These are phyloP conservation scores for Hyaloscypha variabilis DNA, from an alignment of 495 filamentous ascomycete species.

Conservation along the genomic window DNA sequence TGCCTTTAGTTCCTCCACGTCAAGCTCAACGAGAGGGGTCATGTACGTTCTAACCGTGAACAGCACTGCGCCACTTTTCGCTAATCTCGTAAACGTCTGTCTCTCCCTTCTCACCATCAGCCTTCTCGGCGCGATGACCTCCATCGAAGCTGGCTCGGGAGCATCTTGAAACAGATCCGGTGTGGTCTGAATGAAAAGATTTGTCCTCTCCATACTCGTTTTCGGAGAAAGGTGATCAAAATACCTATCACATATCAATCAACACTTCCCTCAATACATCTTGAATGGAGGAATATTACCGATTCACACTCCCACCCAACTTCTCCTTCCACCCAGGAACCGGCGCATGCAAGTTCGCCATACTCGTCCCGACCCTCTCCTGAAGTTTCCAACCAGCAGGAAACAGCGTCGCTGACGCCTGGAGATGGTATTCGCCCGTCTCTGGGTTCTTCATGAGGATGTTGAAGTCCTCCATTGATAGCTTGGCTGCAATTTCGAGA, in stretches of 20 bases:
- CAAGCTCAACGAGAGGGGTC: slow-evolving; percentile 36
- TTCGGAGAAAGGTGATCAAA: slow-evolving; percentile 47
- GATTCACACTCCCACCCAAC: slow-evolving; percentile 51
- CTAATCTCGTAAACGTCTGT: slow-evolving; percentile 57
- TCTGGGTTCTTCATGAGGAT: slow-evolving; percentile 53
- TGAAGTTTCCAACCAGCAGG: slow-evolving; percentile 59
- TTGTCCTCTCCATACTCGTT: slow-evolving; percentile 55
- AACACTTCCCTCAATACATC: not conserved
- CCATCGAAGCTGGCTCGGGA: slow-evolving; percentile 42
- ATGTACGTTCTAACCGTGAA: slow-evolving; percentile 60
- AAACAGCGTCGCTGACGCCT: slow-evolving; percentile 60
- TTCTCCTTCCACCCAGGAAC: slow-evolving; percentile 59
- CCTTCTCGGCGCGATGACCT: slow-evolving; percentile 41
- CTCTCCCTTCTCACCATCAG: slow-evolving; percentile 55
- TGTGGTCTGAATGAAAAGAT: slow-evolving; percentile 56
- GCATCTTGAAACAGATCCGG: slow-evolving; percentile 43
- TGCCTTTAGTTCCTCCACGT: slow-evolving; percentile 45
- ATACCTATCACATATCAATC: slow-evolving; percentile 38
- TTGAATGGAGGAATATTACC: slow-evolving; percentile 40
- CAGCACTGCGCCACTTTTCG: slow-evolving; percentile 47
- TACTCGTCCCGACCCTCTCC: slow-evolving; percentile 56
- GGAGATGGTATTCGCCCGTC: slow-evolving; percentile 46
- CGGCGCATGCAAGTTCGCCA: slow-evolving; percentile 52
- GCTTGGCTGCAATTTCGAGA: slow-evolving; percentile 57
- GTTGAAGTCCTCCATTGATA: slow-evolving; percentile 62